These are phyloP conservation scores for Borealophlyctis nickersoniae DNA, from an alignment of 192 early-diverging fungal genomes.

Conservation along the genomic window DNA sequence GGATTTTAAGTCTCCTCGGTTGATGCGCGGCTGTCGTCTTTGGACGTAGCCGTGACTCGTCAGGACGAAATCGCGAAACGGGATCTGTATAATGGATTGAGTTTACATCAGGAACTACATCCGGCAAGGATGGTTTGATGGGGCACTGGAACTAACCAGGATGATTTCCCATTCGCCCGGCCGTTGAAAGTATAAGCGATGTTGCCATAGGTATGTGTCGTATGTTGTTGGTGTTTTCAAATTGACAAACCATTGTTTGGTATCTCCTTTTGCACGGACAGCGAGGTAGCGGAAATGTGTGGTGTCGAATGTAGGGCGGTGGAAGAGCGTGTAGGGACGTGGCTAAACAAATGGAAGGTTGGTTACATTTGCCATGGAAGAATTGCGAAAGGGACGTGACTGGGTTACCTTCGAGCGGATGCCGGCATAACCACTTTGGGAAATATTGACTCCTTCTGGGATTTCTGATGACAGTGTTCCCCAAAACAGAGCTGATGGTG, in stretches of 20 bases:
- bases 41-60: slow-evolving; percentile 87
- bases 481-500: slow-evolving; percentile 61
- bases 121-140: neutral
- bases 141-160: slow-evolving; percentile 50
- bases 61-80: slow-evolving; percentile 88
- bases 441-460: slow-evolving; percentile 66
- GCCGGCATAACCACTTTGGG: slow-evolving; percentile 89
- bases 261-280: slow-evolving; percentile 75
- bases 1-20: slow-evolving; percentile 77
- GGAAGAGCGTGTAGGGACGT: slow-evolving; percentile 65
- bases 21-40: slow-evolving; percentile 81
- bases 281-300: slow-evolving; percentile 80
- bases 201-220: slow-evolving; percentile 87
- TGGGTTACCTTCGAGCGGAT: slow-evolving; percentile 67
- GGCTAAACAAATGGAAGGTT: slow-evolving; percentile 36
- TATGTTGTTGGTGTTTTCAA: slow-evolving; percentile 81
- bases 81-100: slow-evolving; percentile 63
- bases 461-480: slow-evolving; percentile 78
- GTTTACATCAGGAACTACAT: no score
- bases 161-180: slow-evolving; percentile 92
- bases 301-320: slow-evolving; percentile 79
- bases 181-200: slow-evolving; percentile 79
- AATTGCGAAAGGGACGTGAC: neutral
- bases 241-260: slow-evolving; percentile 90
- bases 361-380: neutral